Percentiles rank a stretch among this genome's conserved stretches.
These are phyloP conservation scores for Metarhizium rileyi DNA, from an alignment of 2,329 filamentous ascomycete species.

Conservation along the genomic window DNA sequence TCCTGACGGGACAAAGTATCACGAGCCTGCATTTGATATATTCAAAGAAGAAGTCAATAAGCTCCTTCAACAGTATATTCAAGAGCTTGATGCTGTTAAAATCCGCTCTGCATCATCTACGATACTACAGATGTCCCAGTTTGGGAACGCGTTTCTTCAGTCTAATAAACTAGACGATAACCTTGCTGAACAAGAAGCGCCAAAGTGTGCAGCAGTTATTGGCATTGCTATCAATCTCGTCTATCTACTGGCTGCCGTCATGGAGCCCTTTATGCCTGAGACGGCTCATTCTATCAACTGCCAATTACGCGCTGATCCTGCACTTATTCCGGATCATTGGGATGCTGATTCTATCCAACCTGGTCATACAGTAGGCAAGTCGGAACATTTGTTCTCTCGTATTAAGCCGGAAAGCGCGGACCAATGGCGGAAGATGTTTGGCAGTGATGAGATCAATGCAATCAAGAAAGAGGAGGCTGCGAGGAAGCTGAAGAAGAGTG, in stretches of 20 bases:
- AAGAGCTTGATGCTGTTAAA: no score
- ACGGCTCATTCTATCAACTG: constrained; percentile 58
- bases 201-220: constrained; percentile 38
- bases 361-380: constrained; percentile 65
- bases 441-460: constrained; percentile 42
- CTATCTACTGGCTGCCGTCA: constrained; percentile 62
- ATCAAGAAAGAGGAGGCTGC: no score
- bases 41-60: no score
- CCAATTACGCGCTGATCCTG: constrained; percentile 51
- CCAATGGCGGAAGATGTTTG: constrained; percentile 65
- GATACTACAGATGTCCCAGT: no score
- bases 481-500: no score
- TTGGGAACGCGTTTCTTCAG: no score
- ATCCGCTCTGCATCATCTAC: no score
- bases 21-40: no score
- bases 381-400: constrained; percentile 60
- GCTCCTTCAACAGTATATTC: no score
- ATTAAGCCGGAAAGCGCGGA: constrained; percentile 68
- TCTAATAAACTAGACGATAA: no score
- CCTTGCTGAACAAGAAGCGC: no score
- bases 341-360: constrained; percentile 43
- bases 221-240: constrained; percentile 66
- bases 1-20: no score
- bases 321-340: constrained; percentile 55
- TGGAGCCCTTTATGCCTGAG: constrained; percentile 66